phyloP scores from a whole-genome alignment of 306 rosid genomes.

The Castanea crenata region DNA sequence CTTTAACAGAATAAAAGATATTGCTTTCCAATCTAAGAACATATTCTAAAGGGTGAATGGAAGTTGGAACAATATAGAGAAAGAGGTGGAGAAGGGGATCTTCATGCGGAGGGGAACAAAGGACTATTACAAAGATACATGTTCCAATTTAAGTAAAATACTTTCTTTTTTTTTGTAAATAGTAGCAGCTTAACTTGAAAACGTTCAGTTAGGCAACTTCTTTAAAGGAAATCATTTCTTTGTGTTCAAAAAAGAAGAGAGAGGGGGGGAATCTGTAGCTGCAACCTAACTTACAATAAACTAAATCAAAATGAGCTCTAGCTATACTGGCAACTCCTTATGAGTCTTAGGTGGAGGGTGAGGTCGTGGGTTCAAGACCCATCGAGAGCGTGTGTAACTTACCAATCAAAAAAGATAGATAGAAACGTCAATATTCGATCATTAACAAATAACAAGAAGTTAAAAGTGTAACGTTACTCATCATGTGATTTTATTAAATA shows the following conservation, averaged over 20 bases:
- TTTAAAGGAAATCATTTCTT: not conserved
- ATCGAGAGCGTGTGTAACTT: too few relatives aligned
- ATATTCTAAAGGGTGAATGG: not conserved
- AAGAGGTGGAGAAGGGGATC: not conserved
- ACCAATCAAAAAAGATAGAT: not conserved
- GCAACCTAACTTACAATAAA: not conserved
- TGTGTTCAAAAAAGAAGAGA: not conserved
- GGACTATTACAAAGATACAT: not conserved
- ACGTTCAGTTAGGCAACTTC: not conserved
- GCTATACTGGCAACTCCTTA: too few relatives aligned
- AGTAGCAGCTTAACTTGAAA: not conserved
- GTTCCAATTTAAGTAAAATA: not conserved
- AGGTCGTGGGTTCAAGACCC: too few relatives aligned
- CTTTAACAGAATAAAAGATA: not conserved
- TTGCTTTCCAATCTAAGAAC: not conserved
- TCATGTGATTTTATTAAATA: too few relatives aligned
- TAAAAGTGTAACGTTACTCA: not conserved
- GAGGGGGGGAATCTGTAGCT: not conserved
- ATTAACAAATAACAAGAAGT: not conserved
- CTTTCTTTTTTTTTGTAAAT: not conserved
- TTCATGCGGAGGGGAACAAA: not conserved
- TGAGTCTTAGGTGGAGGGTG: too few relatives aligned
- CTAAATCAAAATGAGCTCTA: too few relatives aligned
- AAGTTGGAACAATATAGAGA: not conserved
- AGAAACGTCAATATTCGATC: not conserved